Evolutionary conservation across 768 basidiomycete species (phyloP), one percentile per base, ranked within the genome.

Genomic region (Leccinum rimulosum): DNA sequence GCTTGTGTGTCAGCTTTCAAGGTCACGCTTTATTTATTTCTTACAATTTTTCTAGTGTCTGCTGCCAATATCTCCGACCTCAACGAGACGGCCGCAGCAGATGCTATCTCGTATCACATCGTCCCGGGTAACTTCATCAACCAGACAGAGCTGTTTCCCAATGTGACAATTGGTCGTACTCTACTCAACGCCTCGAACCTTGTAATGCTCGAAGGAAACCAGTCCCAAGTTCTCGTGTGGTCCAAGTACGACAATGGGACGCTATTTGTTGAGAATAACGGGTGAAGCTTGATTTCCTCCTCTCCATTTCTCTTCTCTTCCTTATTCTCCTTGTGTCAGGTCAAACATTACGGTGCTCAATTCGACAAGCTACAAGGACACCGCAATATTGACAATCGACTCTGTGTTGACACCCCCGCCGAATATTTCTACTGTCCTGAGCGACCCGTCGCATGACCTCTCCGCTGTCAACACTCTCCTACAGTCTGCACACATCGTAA

Each of bases 81-180:
- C 47, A 75, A 81, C 59, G 35, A 67, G 4, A 74, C 70, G 15
- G 52, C 63, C 22, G 65, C 87, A 11, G 78, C 81, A 43, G 73
- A 84, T 60, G 71, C 82, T 45, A 61, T 88, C 40, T 74, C 83
- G 6, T 87, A 86, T 68, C 86, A 87, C 68, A 69, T 86, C 60
- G 74, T 87, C 8, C 64, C 76, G 50, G 84, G 85, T 27, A 75
- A 83, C 59, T 80, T 84, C 68, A 58, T 74, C 47, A 75, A 78
- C 5, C 60, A 73, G 10, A 74, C 78, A n/a, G 71, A 74, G 11
- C 69, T 72, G 15, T 81, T 74, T 57, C 86, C 88, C 2, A 83
- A 82, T 63, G 76, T 79, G 61, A 88, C 87, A 0, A 72, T 91
- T 55, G 86, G 84, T 2, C 80, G 85, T 43, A 86, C 88, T 0